Base-by-base conservation (phyloP, 208 protist species). In the Eutreptiella sp. region DNA sequence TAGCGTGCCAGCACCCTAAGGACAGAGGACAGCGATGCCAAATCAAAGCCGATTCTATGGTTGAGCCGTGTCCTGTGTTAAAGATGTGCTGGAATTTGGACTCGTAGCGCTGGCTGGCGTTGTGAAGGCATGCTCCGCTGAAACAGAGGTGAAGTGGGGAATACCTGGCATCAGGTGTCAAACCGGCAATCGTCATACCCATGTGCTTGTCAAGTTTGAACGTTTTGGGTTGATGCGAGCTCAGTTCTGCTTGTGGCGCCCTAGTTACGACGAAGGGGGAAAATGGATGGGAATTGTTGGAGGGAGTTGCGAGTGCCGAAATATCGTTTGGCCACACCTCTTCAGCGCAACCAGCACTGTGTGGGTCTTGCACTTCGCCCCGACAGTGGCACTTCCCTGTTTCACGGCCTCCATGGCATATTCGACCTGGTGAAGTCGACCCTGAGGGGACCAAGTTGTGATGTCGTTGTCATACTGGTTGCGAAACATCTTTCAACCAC, bases 371-470 rank as follows among this genome's bases (percentile, higher is more conserved):
- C 85, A 92, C 67, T 96, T 96, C n/a, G 97, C 73, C 14, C 93
- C 97, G 5, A 99, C 94, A 0, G 84, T 78, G 19, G 93, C 92
- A 32, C 88, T 95, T 39, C 97, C 97, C 73, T 99, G 97, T 71
- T 99, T 98, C 0, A 99, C 96, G 0, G 96, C 97, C 72, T 99
- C 96, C 79, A 98, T 98, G 16, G 97, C 97, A 72, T 99, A 99
- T 74, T 99, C 96, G 21, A 99, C 81, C 80, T 99, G 95, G 77
- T 93, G 91, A 45, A 98, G 76, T 39, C 92, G 77, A 5, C 94
- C 94, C 16, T 88, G 86, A 21, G 96, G 96, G 58, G 84, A 95
- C 92, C 95, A 99, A 26, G 90, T 99, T n/a, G 94, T 98, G 58
- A 97, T 96, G 73, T 99, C 95, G 19, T 83, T 95, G 60, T 99